phyloP scores from a whole-genome alignment of 441 rosid species.

The Raphanus hybrid region DNA sequence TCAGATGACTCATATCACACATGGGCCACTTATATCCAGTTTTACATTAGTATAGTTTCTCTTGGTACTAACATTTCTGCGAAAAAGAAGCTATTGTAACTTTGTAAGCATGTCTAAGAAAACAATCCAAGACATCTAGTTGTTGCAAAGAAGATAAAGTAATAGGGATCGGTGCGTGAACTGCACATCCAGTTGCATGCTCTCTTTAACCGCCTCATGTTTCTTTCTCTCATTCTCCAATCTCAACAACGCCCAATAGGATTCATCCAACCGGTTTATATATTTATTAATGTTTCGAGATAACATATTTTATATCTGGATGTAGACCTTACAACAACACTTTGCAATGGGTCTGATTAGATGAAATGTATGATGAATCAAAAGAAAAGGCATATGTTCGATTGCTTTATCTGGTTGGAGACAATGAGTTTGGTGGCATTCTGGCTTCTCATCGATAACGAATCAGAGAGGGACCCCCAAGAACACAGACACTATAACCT shows the following conservation, averaged over 20 bases:
- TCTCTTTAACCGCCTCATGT: constrained; percentile 22
- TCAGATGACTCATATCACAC: not conserved
- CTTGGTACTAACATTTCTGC: not conserved
- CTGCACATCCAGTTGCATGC: constrained; percentile 23
- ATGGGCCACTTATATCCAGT: constrained; percentile 25
- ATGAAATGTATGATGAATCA: too few species aligned
- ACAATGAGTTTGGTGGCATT: not conserved
- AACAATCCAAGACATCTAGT: not conserved
- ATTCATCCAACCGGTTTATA: too few species aligned
- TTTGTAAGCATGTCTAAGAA: not conserved
- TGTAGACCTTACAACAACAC: too few species aligned
- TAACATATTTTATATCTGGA: too few species aligned
- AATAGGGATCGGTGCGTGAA: constrained; percentile 36
- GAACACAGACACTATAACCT: constrained; percentile 18
- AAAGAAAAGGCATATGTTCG: too few species aligned
- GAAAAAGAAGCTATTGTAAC: not conserved
- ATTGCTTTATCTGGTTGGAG: not conserved
- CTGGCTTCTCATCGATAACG: not conserved
- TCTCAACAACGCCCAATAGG: too few species aligned
- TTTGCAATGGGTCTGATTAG: too few species aligned
- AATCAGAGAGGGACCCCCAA: constrained; percentile 4
- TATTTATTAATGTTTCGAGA: too few species aligned
- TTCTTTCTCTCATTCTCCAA: too few species aligned
- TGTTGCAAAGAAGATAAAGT: constrained; percentile 23
- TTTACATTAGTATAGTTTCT: not conserved